phyloP scores from a whole-genome alignment of 495 filamentous ascomycete species.

The Lindgomyces ingoldianus region DNA sequence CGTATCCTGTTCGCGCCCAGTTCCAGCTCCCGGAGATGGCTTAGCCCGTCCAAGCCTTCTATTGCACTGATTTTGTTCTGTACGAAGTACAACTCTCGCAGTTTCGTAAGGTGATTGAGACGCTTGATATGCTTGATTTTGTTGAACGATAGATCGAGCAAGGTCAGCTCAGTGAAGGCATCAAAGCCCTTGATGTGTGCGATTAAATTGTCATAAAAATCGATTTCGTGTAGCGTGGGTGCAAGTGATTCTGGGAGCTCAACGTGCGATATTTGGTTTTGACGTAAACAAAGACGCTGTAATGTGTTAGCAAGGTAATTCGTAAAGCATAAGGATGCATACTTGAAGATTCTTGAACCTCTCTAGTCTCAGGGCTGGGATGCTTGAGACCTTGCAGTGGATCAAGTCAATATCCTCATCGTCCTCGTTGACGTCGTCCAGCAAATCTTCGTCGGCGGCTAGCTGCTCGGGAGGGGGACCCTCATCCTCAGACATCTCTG shows the following conservation, averaged over 20 bases:
- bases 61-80: constrained; percentile 91
- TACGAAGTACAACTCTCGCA: constrained; percentile 89
- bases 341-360: constrained; percentile 76
- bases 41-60: constrained; percentile 77
- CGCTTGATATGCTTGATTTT: constrained; percentile 99
- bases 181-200: constrained; percentile 83
- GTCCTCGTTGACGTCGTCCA: constrained; percentile 19
- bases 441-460: constrained; percentile 58
- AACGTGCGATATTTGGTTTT: constrained; percentile 84
- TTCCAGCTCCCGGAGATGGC: constrained; percentile 77
- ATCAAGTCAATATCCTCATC: constrained; percentile 82
- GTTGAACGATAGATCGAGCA: constrained; percentile 93
- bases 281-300: constrained; percentile 86
- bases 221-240: constrained; percentile 72
- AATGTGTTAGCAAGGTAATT: constrained; percentile 6
- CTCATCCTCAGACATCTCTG: constrained; percentile 67
- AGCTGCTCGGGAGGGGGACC: constrained; percentile 58
- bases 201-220: constrained; percentile 98
- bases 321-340: constrained; percentile 19
- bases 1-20: constrained; percentile 88
- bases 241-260: constrained; percentile 66
- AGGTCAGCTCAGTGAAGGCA: constrained; percentile 68
- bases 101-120: constrained; percentile 71
- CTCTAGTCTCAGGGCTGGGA: constrained; percentile 74
- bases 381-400: constrained; percentile 78